Evolutionary conservation across 257 asterid genomes (phyloP).

Genomic region (Solanum appendiculatum): DNA sequence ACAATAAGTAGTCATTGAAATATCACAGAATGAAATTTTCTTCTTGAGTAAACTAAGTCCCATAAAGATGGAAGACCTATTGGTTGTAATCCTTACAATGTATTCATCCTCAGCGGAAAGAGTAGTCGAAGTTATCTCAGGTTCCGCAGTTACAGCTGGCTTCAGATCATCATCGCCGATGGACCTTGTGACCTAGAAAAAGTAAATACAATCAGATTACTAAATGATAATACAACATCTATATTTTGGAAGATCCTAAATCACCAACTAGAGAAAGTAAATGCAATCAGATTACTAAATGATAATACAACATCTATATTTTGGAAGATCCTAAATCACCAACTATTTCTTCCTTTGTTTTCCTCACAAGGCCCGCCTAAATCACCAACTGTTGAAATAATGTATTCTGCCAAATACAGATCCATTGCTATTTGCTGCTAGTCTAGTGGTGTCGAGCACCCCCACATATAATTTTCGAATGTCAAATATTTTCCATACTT

Average conservation of each 20-base stretch:
- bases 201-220: background rate
- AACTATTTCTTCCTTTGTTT: background rate
- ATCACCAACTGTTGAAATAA: background rate
- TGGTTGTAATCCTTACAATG: conserved; percentile 35
- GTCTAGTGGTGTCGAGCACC: background rate
- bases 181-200: conserved; percentile 78
- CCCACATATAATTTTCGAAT: background rate
- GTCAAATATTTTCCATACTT: background rate
- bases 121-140: conserved; percentile 70
- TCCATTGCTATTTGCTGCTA: background rate
- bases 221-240: background rate
- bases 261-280: conserved; percentile 1
- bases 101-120: conserved; percentile 72
- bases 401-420: background rate
- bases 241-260: background rate
- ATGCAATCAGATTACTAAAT: background rate
- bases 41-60: background rate
- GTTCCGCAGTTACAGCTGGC: conserved; percentile 95
- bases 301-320: background rate
- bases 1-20: background rate
- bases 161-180: conserved; percentile 96
- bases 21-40: background rate
- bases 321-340: background rate
- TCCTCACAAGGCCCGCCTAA: background rate
- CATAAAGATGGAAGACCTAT: background rate